These are phyloP conservation scores for Penicillium manginii DNA, from an alignment of 495 filamentous ascomycete genomes.

Conservation along the genomic window DNA sequence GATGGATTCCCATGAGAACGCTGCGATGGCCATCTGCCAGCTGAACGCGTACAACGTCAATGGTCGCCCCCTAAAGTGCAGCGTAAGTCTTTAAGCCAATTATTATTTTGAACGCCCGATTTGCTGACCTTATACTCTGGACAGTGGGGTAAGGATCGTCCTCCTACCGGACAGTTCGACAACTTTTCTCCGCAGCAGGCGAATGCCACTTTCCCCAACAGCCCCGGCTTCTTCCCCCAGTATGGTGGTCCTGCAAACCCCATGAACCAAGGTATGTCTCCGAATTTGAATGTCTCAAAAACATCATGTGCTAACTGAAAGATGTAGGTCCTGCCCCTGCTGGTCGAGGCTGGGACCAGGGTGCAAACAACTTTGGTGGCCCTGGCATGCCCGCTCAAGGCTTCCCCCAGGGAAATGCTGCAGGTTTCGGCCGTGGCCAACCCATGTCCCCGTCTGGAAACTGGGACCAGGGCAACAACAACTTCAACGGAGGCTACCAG, in stretches of 20 bases:
- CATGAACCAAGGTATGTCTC: conserved; percentile 68
- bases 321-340: conserved; percentile 58
- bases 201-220: conserved; percentile 67
- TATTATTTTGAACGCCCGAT: not conserved
- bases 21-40: conserved; percentile 97
- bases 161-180: conserved; percentile 80
- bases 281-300: conserved; percentile 16
- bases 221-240: conserved; percentile 91
- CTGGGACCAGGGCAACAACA: conserved; percentile 67
- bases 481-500: conserved; percentile 60
- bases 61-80: conserved; percentile 96
- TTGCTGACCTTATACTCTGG: conserved; percentile 28
- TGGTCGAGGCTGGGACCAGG: conserved; percentile 66
- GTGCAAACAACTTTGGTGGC: conserved; percentile 60
- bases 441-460: conserved; percentile 68
- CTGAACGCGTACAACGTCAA: conserved; percentile 97
- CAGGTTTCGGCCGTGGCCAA: conserved; percentile 83
- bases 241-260: conserved; percentile 72
- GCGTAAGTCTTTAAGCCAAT: conserved; percentile 63
- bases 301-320: conserved; percentile 1
- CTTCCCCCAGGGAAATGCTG: conserved; percentile 67
- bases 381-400: conserved; percentile 62
- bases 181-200: conserved; percentile 73
- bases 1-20: conserved; percentile 98
- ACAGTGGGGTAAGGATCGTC: conserved; percentile 99